phyloP scores from a whole-genome alignment of 306 rosid genomes.

The Acmispon strigosus region DNA sequence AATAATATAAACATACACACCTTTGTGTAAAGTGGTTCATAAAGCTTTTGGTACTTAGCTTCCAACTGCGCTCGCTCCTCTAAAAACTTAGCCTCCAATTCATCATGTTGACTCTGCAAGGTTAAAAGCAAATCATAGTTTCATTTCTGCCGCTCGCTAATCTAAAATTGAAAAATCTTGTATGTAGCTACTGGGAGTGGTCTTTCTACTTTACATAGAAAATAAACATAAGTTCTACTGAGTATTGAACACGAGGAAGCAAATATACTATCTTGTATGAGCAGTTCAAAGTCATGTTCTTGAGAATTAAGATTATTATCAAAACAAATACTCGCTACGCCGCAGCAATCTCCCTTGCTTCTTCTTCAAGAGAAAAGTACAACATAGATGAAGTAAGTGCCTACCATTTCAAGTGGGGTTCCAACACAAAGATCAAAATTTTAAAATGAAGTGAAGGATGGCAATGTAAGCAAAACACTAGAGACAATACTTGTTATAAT shows the following conservation, averaged over 20 bases:
- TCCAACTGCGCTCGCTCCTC: conserved; percentile 44
- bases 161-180: neutral
- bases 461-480: too few species aligned
- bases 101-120: conserved; percentile 34
- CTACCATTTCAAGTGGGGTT: neutral
- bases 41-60: conserved; percentile 44
- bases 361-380: neutral
- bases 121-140: neutral
- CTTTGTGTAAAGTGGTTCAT: conserved; percentile 40
- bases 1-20: conserved; percentile 22
- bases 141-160: neutral
- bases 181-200: neutral
- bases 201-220: neutral
- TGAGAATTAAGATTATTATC: neutral
- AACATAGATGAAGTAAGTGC: neutral
- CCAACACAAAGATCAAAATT: neutral
- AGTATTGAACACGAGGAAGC: neutral
- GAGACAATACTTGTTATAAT: neutral
- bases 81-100: conserved; percentile 34
- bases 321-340: neutral
- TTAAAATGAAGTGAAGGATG: neutral
- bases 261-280: neutral
- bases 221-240: neutral
- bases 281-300: neutral
- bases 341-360: neutral